Conservation (phyloP, 2,329 filamentous ascomycete species). For the Gnomoniopsis sp. region DNA sequence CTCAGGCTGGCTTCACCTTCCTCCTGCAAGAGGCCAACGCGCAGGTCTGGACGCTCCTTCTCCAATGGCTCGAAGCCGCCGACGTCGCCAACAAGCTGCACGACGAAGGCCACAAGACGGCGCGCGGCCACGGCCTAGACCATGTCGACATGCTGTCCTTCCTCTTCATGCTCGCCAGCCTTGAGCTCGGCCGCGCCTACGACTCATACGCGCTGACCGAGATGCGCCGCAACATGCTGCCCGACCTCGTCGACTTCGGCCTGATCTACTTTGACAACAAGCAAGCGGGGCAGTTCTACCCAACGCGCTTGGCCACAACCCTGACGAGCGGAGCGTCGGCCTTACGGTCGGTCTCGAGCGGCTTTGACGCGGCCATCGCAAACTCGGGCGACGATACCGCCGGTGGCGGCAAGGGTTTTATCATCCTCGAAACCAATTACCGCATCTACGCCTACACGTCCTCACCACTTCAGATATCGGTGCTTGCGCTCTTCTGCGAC, state of each 20-base stretch:
- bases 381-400: slow-evolving; percentile 40
- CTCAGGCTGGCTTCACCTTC: slow-evolving; percentile 90
- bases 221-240: slow-evolving; percentile 83
- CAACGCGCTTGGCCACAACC: slow-evolving; percentile 89
- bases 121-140: slow-evolving; percentile 64
- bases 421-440: slow-evolving; percentile 98
- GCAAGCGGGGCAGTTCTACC: slow-evolving; percentile 69
- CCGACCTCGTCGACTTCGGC: slow-evolving; percentile 86
- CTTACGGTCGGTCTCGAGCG: slow-evolving; percentile 66
- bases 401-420: slow-evolving; percentile 62
- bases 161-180: slow-evolving; percentile 88
- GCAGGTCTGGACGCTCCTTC: slow-evolving; percentile 92
- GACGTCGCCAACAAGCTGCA: slow-evolving; percentile 45
- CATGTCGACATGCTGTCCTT: slow-evolving; percentile 93
- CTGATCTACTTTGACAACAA: slow-evolving; percentile 72
- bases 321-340: slow-evolving; percentile 73
- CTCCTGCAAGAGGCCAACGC: slow-evolving; percentile 92
- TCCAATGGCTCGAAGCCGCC: slow-evolving; percentile 87
- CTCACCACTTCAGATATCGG: slow-evolving; percentile 89
- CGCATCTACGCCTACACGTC: slow-evolving; percentile 95
- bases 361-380: slow-evolving; percentile 62
- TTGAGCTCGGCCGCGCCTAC: slow-evolving; percentile 90
- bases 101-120: slow-evolving; percentile 26
- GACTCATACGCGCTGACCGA: slow-evolving; percentile 79
- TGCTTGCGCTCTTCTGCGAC: slow-evolving; percentile 84